These are phyloP conservation scores for Zygotorulaspora danielsina DNA, from an alignment of 805 yeast species.

Conservation along the genomic window DNA sequence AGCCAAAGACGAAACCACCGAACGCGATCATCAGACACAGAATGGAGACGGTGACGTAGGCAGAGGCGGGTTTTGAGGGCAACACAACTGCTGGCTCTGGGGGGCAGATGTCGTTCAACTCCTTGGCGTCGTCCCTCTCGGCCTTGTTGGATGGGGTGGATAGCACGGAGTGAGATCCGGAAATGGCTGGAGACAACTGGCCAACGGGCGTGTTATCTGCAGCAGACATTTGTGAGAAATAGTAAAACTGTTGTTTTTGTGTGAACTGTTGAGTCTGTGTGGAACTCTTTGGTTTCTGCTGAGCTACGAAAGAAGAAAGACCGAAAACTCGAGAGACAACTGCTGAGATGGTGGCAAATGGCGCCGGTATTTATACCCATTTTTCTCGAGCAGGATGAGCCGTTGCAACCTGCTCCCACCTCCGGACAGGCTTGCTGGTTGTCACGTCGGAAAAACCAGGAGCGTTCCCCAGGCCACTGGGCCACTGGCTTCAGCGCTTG, in stretches of 20 bases:
- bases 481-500: not conserved
- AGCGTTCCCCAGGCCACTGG: not conserved
- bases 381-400: not conserved
- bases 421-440: slow-evolving; percentile 1
- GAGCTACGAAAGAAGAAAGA: not conserved
- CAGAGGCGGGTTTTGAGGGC: slow-evolving; percentile 31
- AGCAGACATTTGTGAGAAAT: slow-evolving; percentile 9
- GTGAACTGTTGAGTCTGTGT: slow-evolving; percentile 2
- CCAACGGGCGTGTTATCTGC: slow-evolving; percentile 14
- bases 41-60: slow-evolving; percentile 30
- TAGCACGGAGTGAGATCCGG: slow-evolving; percentile 21
- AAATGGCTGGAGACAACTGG: slow-evolving; percentile 15
- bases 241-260: slow-evolving; percentile 6
- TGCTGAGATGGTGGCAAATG: not conserved
- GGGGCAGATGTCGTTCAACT: slow-evolving; percentile 6
- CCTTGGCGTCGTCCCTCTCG: slow-evolving; percentile 28
- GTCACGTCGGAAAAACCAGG: not conserved
- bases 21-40: slow-evolving; percentile 38
- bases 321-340: not conserved
- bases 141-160: slow-evolving; percentile 34
- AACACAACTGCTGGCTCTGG: slow-evolving; percentile 19
- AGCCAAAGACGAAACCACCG: slow-evolving; percentile 59
- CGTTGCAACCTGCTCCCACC: no score
- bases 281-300: slow-evolving; percentile 7
- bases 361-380: slow-evolving; percentile 11